A percentile compares a stretch with the other conserved stretches of the same genome.
phyloP scores from a whole-genome alignment of 225 moss, liverwort and hornwort species.

The Bryum argenteum region DNA sequence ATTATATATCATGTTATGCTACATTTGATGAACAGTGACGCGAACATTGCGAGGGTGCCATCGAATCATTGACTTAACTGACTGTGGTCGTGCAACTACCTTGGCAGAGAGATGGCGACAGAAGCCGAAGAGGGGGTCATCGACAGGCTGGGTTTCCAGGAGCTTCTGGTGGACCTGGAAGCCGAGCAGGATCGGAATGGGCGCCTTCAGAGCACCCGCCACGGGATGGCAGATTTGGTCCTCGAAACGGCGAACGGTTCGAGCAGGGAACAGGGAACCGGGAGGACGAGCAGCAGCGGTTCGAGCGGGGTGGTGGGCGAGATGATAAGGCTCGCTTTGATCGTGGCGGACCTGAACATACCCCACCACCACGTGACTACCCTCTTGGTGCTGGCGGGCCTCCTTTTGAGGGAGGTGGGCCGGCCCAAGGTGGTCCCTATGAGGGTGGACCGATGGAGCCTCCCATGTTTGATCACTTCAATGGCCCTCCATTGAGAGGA shows the following conservation, averaged over 20 bases:
- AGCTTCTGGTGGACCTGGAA: conserved; percentile 46
- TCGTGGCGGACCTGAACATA: conserved; percentile 77
- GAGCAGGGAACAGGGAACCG: conserved; percentile 76
- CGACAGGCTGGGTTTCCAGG: conserved; percentile 62
- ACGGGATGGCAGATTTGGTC: conserved; percentile 67
- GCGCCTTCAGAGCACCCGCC: conserved; percentile 60
- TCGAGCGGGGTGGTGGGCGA: conserved; percentile 68
- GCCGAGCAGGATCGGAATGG: conserved; percentile 64
- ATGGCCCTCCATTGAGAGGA: conserved; percentile 88
- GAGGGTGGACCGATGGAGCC: conserved; percentile 91
- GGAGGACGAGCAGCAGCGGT: conserved; percentile 78
- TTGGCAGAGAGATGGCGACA: conserved; percentile 75
- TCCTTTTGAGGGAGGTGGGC: conserved; percentile 78
- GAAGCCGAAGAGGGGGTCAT: conserved; percentile 75
- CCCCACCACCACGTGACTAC: conserved; percentile 83
- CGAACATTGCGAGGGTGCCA: not conserved
- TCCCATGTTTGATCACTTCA: conserved; percentile 96
- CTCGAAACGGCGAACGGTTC: conserved; percentile 81
- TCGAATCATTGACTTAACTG: conserved; percentile 15
- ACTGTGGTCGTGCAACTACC: conserved; percentile 20
- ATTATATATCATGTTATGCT: not conserved
- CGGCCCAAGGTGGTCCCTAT: conserved; percentile 75
- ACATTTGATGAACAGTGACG: not conserved
- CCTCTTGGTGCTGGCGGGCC: conserved; percentile 74
- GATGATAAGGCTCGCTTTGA: conserved; percentile 93